Percentiles rank a stretch among this genome's conserved stretches.
These are phyloP conservation scores for Coprinopsis marcescibilis DNA, from an alignment of 768 basidiomycete species.

Conservation along the genomic window DNA sequence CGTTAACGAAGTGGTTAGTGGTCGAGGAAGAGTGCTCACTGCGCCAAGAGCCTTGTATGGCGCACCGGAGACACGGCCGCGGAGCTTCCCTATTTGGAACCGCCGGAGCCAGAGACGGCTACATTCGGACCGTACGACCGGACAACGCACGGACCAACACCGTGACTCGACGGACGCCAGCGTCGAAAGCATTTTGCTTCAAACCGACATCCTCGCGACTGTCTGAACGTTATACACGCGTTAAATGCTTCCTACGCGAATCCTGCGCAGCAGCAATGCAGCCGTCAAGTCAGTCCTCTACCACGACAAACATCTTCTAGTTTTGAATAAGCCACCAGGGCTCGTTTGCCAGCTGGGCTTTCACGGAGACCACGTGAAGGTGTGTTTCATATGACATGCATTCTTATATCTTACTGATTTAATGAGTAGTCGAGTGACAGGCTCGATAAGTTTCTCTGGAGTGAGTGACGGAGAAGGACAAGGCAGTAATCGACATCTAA, in stretches of 20 bases:
- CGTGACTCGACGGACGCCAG: no score
- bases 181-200: no score
- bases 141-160: no score
- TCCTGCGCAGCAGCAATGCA: not conserved
- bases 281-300: slow-evolving; percentile 11
- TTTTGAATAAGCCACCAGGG: slow-evolving; percentile 14
- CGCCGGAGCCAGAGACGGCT: no score
- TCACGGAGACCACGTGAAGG: not conserved
- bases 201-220: no score
- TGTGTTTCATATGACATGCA: not conserved
- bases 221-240: no score
- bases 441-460: not conserved
- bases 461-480: not conserved
- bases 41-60: no score
- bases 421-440: not conserved
- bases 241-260: not conserved
- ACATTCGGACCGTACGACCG: no score
- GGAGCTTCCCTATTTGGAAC: no score
- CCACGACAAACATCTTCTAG: slow-evolving; percentile 11
- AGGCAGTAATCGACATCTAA: not conserved
- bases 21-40: no score
- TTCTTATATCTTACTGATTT: not conserved
- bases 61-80: no score
- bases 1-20: no score
- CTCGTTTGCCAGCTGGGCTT: slow-evolving; percentile 11